A percentile compares a stretch with the other conserved stretches of the same genome.
Evolutionary conservation across 148 eudicot species (phyloP).

Genomic region (Cornus controversa): DNA sequence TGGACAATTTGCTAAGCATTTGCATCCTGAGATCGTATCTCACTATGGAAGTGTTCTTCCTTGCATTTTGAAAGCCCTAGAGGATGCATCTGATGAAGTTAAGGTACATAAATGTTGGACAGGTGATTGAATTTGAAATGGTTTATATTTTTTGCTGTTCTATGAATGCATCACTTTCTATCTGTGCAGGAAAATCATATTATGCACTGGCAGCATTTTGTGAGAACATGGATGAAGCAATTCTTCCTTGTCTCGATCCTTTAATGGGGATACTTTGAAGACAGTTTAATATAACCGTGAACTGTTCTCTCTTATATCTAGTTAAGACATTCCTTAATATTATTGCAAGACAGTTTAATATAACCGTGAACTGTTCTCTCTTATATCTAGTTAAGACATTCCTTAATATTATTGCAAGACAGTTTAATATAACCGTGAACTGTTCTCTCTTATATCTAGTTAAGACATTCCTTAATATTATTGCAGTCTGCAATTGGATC

Average conservation of each 20-base stretch:
- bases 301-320: too few species aligned
- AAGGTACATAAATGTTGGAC: constrained; percentile 48
- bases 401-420: too few species aligned
- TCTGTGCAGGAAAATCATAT: constrained; percentile 81
- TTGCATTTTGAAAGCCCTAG: constrained; percentile 75
- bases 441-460: constrained; percentile 4
- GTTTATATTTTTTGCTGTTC: constrained; percentile 6
- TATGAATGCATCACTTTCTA: constrained; percentile 8
- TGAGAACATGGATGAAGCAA: constrained; percentile 94
- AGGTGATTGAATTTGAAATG: constrained; percentile 1
- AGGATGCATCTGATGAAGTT: constrained; percentile 90
- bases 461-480: constrained; percentile 11
- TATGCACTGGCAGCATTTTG: constrained; percentile 97
- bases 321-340: too few species aligned
- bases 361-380: too few species aligned
- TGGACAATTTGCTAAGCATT: constrained; percentile 92
- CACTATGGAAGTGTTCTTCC: constrained; percentile 91
- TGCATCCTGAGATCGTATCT: constrained; percentile 92
- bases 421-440: too few species aligned
- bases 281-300: too few species aligned
- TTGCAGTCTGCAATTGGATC: constrained; percentile 95
- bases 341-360: too few species aligned
- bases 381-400: too few species aligned
- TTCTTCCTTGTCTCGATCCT: constrained; percentile 86
- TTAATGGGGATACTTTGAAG: constrained; percentile 88